These are phyloP conservation scores for Aspergillus sclerotioniger DNA, from an alignment of 495 filamentous ascomycete genomes.

Conservation along the genomic window DNA sequence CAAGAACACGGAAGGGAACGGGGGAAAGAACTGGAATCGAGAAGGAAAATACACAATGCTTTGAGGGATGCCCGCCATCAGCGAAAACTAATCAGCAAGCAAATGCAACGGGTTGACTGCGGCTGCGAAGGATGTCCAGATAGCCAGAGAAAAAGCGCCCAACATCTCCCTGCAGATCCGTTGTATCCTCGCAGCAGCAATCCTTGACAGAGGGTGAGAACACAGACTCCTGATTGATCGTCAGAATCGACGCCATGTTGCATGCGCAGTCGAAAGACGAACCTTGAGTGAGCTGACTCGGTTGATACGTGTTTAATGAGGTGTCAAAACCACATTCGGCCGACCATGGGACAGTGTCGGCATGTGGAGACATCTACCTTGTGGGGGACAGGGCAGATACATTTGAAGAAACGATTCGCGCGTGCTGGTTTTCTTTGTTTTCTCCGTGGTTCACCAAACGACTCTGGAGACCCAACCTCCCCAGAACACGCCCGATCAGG, in stretches of 20 bases:
- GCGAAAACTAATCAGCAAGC: not conserved
- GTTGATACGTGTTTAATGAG: not conserved
- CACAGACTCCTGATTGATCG: not conserved
- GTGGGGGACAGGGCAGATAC: not conserved
- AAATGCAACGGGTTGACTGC: not conserved
- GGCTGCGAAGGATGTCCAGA: not conserved
- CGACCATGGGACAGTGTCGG: not conserved
- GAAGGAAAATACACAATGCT: slow-evolving; percentile 2
- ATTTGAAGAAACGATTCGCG: not conserved
- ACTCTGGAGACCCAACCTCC: not conserved
- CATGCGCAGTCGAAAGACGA: slow-evolving; percentile 5
- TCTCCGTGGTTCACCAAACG: not conserved
- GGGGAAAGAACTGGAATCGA: not conserved
- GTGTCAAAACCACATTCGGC: not conserved
- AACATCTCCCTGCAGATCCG: not conserved
- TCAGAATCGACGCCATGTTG: not conserved
- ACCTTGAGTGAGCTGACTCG: not conserved
- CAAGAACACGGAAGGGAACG: slow-evolving; percentile 4
- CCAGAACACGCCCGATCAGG: slow-evolving; percentile 20
- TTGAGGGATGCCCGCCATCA: not conserved
- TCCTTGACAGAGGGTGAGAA: not conserved
- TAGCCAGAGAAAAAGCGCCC: not conserved
- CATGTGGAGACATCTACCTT: not conserved
- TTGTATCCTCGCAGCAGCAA: not conserved
- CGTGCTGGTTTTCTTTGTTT: not conserved